Percentiles rank a stretch among this genome's conserved stretches.
Evolutionary conservation across 2,329 filamentous ascomycete genomes (phyloP).

Genomic region (Calonectria pauciramosa): DNA sequence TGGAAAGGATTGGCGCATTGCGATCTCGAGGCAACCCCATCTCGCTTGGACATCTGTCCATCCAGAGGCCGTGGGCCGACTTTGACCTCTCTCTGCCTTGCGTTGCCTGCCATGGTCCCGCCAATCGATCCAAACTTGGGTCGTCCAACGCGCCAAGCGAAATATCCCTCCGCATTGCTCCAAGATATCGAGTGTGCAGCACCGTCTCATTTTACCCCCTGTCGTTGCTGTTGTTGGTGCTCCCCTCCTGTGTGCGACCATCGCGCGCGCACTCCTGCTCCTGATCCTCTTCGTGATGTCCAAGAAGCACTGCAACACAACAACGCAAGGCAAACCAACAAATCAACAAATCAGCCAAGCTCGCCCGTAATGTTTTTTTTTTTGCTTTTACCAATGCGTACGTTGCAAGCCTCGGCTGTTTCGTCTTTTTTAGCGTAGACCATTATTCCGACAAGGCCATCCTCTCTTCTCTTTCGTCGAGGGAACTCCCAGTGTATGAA

Average conservation of each 20-base stretch:
- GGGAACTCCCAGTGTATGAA: constrained; percentile 15
- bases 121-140: neutral
- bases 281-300: neutral
- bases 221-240: neutral
- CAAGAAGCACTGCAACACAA: neutral
- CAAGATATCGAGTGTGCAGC: neutral
- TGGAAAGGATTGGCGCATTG: constrained; percentile 38
- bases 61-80: neutral
- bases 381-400: neutral
- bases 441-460: neutral
- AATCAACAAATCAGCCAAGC: neutral
- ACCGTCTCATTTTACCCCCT: neutral
- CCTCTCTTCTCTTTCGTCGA: constrained; percentile 19
- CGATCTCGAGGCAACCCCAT: constrained; percentile 36
- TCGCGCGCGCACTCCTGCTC: neutral
- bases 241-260: neutral
- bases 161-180: neutral
- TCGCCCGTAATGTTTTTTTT: neutral
- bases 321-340: neutral
- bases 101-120: neutral
- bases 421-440: constrained; percentile 15
- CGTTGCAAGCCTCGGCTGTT: constrained; percentile 22
- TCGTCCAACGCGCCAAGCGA: constrained; percentile 16
- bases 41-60: constrained; percentile 18
- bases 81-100: neutral